These are phyloP conservation scores for Agarophyton chilense DNA, from an alignment of 23 red algal genomes.

Conservation along the genomic window DNA sequence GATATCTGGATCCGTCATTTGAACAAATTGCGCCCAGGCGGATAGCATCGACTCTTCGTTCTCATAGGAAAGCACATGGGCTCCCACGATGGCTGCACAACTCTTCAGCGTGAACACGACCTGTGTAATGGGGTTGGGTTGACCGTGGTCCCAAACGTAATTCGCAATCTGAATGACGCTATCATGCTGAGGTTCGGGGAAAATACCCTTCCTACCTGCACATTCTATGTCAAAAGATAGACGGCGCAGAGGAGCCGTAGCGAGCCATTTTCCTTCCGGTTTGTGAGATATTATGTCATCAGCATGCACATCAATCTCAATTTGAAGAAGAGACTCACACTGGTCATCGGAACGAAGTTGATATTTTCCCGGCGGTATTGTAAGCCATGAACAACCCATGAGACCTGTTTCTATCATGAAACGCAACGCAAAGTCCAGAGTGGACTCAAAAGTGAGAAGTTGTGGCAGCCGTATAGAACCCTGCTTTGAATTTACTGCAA, in stretches of 20 bases:
- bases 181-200: constrained; percentile 95
- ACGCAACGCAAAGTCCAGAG: constrained; percentile 87
- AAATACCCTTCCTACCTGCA: constrained; percentile 86
- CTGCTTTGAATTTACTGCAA: constrained; percentile 12
- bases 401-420: constrained; percentile 94
- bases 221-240: constrained; percentile 99
- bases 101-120: constrained; percentile 93
- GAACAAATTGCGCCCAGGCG: constrained; percentile 81
- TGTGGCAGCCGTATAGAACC: constrained; percentile 7
- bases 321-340: constrained; percentile 53
- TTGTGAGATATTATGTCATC: constrained; percentile 75
- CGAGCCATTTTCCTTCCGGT: constrained; percentile 89
- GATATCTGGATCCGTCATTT: constrained; percentile 86
- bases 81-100: constrained; percentile 91
- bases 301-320: constrained; percentile 79
- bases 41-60: constrained; percentile 79
- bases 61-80: constrained; percentile 72
- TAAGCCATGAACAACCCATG: constrained; percentile 95
- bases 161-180: constrained; percentile 98
- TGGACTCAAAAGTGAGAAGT: constrained; percentile 81
- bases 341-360: not conserved
- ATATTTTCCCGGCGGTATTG: constrained; percentile 76
- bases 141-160: constrained; percentile 83
- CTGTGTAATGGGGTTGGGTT: constrained; percentile 17
- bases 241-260: constrained; percentile 86